Evolutionary conservation across 495 filamentous ascomycete species (phyloP).

Genomic region (Bathelium albidoporum): DNA sequence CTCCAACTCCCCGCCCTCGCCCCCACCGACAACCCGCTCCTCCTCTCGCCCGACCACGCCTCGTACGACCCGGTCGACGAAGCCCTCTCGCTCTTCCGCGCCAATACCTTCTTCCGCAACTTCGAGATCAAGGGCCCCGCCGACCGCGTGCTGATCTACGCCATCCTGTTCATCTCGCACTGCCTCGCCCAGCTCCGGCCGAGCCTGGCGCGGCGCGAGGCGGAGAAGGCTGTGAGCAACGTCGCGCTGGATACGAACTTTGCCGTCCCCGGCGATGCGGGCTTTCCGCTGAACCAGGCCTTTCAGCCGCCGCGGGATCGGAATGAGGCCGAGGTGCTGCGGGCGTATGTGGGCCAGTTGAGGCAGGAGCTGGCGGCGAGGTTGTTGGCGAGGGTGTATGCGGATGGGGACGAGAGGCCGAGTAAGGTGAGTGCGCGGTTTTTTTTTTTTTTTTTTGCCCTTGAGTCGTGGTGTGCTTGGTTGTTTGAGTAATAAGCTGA

Average conservation of each 20-base stretch:
- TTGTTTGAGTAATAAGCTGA: background rate
- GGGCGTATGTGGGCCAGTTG: slow-evolving; percentile 82
- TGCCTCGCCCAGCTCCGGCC: slow-evolving; percentile 77
- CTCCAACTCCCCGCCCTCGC: slow-evolving; percentile 71
- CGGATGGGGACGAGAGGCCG: slow-evolving; percentile 64
- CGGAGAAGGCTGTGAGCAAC: slow-evolving; percentile 46
- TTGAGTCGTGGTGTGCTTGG: slow-evolving; percentile 1
- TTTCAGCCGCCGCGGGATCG: slow-evolving; percentile 72
- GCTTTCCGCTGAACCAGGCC: slow-evolving; percentile 83
- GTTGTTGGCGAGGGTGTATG: slow-evolving; percentile 75
- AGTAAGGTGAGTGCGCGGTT: slow-evolving; percentile 57
- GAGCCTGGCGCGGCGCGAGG: slow-evolving; percentile 43
- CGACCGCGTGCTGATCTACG: slow-evolving; percentile 90
- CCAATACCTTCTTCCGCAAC: slow-evolving; percentile 98
- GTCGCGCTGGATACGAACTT: slow-evolving; percentile 78
- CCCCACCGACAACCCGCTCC: slow-evolving; percentile 52
- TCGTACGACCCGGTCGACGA: slow-evolving; percentile 94
- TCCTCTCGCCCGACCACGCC: slow-evolving; percentile 72
- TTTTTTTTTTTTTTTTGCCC: slow-evolving; percentile 8
- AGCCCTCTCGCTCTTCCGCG: slow-evolving; percentile 82
- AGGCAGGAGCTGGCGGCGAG: slow-evolving; percentile 80
- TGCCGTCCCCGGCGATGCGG: slow-evolving; percentile 86
- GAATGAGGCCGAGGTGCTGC: slow-evolving; percentile 76
- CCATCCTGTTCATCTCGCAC: slow-evolving; percentile 86
- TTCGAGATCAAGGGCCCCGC: slow-evolving; percentile 98